These are phyloP conservation scores for Aureobasidium sp. DNA, from an alignment of 2,329 filamentous ascomycete genomes.

Conservation along the genomic window DNA sequence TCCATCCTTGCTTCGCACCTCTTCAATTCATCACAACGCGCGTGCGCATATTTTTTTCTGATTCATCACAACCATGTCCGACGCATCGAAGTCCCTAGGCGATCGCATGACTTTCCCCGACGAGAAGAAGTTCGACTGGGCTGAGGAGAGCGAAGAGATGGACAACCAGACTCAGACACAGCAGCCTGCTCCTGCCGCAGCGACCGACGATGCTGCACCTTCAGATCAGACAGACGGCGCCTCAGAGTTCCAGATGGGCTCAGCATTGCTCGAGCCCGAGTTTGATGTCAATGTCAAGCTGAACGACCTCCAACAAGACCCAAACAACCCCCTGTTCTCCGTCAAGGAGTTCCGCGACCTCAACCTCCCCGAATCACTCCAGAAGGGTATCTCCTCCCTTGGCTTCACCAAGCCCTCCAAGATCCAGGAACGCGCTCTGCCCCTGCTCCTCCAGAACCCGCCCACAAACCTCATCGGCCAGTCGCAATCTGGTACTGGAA, in stretches of 20 bases:
- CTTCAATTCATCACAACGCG: background rate
- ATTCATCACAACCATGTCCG: conserved; percentile 4
- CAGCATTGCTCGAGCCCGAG: conserved; percentile 56
- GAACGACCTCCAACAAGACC: conserved; percentile 78
- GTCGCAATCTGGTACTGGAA: conserved; percentile 98
- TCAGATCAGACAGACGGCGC: conserved; percentile 37
- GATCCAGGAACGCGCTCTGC: conserved; percentile 91
- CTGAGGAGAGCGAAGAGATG: conserved; percentile 25
- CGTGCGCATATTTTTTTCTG: background rate
- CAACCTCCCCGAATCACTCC: conserved; percentile 67
- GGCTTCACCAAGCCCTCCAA: conserved; percentile 94
- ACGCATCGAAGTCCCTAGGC: conserved; percentile 22
- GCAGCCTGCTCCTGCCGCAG: background rate
- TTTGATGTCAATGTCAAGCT: conserved; percentile 91
- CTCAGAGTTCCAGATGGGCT: conserved; percentile 33
- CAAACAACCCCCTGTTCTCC: conserved; percentile 81
- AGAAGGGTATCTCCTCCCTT: conserved; percentile 71
- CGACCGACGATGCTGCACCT: background rate
- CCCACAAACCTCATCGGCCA: conserved; percentile 92
- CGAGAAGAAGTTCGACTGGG: conserved; percentile 26
- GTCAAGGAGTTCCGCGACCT: conserved; percentile 78
- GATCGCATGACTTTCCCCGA: conserved; percentile 24
- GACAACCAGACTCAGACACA: conserved; percentile 14
- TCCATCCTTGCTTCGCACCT: background rate
- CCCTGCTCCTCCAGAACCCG: conserved; percentile 79